Base-by-base conservation (phyloP, 2,329 filamentous ascomycete genomes). In the Ceratocystis harringtonii region DNA sequence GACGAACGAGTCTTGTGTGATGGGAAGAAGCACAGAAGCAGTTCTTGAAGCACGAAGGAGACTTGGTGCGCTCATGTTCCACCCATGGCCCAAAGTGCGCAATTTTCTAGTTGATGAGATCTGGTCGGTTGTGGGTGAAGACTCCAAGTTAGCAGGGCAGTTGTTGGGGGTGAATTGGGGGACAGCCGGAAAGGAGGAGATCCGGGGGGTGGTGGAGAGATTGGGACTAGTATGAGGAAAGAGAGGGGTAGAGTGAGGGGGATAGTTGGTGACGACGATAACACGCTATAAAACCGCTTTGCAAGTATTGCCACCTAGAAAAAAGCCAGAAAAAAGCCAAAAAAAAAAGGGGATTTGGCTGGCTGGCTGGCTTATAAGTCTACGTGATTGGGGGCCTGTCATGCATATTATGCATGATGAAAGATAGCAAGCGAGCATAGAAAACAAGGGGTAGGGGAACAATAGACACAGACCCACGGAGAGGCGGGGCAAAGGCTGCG, bases 1-100 rank as follows among this genome's bases (percentile, higher is more conserved):
- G 48, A 25, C 7, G 48, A 25, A 22, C 12, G 48, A 60, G 7
- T 58, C 62, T n/a, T 44, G 66, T n/a, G 50, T 17, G 10, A 64
- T 69, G 61, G 48, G 58, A 55, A 68, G 68, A 61, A 69, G 65
- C 25, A 68, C 65, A 12, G 69, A 70, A 30, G 68, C 67, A 28
- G 76, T 77, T 0, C 75, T 83, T 7, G 77, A 78, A 66, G 87
- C 87, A 2, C 74, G 85, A 64, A 84, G 81, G 72, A 89, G 91
- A 73, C 76, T 96, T 50, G 81, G 82, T 0, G 84, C 81, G 25
- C 83, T 96, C 78, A 77, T 96, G 68, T 75, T 84, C 66, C 92
- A 96, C 76, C 89, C 90, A 0, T 96, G 90, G 79, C 90, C 92
- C 5, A 82, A 83, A 71, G 84, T 95, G 70, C 76, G 85, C 68